phyloP scores from a whole-genome alignment of 768 basidiomycete species.

The Termitomyces sp. region DNA sequence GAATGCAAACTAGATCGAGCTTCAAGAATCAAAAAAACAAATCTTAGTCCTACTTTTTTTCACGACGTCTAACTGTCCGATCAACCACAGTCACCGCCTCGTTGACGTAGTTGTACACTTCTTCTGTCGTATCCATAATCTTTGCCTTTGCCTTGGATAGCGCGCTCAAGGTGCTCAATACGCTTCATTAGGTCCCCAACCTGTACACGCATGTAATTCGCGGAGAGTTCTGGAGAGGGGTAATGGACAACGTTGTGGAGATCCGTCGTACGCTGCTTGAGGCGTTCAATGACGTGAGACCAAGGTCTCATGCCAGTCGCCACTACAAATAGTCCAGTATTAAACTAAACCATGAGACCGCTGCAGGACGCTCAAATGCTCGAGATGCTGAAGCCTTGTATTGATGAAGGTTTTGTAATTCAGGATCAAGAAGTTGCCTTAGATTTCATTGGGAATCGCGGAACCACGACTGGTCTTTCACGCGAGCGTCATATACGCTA shows the following conservation, averaged over 20 bases:
- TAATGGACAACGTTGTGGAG: conserved; percentile 66
- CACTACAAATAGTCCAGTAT: conserved; percentile 70
- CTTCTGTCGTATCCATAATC: conserved; percentile 41
- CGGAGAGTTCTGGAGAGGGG: conserved; percentile 33
- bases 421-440: conserved; percentile 96
- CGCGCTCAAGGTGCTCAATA: conserved; percentile 43
- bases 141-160: conserved; percentile 38
- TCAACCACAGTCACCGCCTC: conserved; percentile 53
- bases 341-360: conserved; percentile 89
- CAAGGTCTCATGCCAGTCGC: conserved; percentile 80
- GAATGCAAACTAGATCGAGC: too few species aligned
- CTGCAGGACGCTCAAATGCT: conserved; percentile 90
- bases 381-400: conserved; percentile 97
- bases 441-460: conserved; percentile 98
- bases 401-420: conserved; percentile 97
- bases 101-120: conserved; percentile 59
- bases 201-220: conserved; percentile 24
- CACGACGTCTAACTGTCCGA: conserved; percentile 45
- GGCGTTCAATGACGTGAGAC: conserved; percentile 65
- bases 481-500: conserved; percentile 92
- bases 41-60: conserved; percentile 47
- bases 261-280: conserved; percentile 57
- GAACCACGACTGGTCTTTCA: conserved; percentile 88
- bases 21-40: too few species aligned
- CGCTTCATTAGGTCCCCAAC: conserved; percentile 37